These are phyloP conservation scores for Coniochaeta sp. DNA, from an alignment of 2,329 filamentous ascomycete species.

Conservation along the genomic window DNA sequence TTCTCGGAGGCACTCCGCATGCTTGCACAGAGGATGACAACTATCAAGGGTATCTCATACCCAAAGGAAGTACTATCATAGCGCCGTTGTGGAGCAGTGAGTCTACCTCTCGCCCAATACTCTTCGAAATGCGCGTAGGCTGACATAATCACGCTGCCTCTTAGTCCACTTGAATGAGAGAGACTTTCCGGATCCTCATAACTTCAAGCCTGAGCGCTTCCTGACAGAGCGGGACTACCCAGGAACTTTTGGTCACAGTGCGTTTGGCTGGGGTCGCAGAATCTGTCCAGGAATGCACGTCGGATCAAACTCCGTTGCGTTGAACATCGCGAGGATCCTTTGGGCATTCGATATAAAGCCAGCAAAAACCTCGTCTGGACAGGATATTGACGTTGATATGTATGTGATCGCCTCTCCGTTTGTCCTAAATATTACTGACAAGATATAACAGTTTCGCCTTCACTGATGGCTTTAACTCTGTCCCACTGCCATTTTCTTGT, in stretches of 20 bases:
- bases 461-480: constrained; percentile 34
- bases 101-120: constrained; percentile 4
- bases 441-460: constrained; percentile 26
- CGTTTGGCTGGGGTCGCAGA: constrained; percentile 33
- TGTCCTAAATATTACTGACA: background rate
- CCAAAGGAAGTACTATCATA: constrained; percentile 32
- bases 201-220: constrained; percentile 29
- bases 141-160: background rate
- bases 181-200: constrained; percentile 31
- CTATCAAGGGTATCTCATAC: constrained; percentile 36
- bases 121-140: background rate
- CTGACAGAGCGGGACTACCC: constrained; percentile 26
- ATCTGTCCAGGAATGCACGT: constrained; percentile 40
- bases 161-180: constrained; percentile 31
- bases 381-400: constrained; percentile 30
- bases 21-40: constrained; percentile 34
- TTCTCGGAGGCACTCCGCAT: constrained; percentile 36
- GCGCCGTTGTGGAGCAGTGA: constrained; percentile 35
- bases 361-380: constrained; percentile 19
- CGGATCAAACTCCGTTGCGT: constrained; percentile 39
- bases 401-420: constrained; percentile 8
- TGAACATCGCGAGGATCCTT: constrained; percentile 38
- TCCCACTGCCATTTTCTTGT: constrained; percentile 31
- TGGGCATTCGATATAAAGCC: constrained; percentile 43
- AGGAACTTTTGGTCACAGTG: constrained; percentile 27